Conservation (phyloP, 306 rosid species). For the Casuarina cunninghamiana region DNA sequence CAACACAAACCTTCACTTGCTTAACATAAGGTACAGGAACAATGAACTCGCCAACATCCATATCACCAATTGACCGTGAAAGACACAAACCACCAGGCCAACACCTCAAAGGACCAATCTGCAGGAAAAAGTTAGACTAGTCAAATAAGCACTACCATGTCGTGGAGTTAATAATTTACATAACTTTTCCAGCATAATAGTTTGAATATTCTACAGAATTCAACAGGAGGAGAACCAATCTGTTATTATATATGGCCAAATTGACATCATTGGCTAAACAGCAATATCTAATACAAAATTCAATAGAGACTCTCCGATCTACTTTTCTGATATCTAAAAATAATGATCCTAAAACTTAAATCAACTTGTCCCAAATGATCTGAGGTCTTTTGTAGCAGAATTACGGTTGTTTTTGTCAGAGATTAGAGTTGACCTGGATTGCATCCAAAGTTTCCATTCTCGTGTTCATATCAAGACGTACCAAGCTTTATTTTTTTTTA, state of each 20-base stretch:
- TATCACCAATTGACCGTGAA: constrained; percentile 93
- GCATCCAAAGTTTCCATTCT: neutral
- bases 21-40: constrained; percentile 96
- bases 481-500: neutral
- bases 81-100: constrained; percentile 99
- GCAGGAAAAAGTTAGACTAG: constrained; percentile 16
- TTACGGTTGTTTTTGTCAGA: neutral
- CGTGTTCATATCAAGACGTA: neutral
- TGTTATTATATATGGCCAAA: constrained; percentile 14
- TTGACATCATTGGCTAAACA: constrained; percentile 21
- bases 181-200: constrained; percentile 13
- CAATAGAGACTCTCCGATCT: neutral
- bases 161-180: constrained; percentile 7
- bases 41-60: constrained; percentile 93
- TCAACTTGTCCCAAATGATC: neutral
- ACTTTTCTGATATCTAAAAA: neutral
- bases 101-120: constrained; percentile 99
- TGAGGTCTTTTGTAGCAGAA: neutral
- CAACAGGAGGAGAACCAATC: constrained; percentile 13
- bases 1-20: constrained; percentile 86
- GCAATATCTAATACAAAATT: neutral
- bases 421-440: neutral
- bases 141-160: neutral
- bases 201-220: neutral
- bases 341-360: neutral